A percentile compares a stretch with the other conserved stretches of the same genome.
Conservation (phyloP, 192 early-diverging fungal genomes). For the Phlyctochytrium planicorne region DNA sequence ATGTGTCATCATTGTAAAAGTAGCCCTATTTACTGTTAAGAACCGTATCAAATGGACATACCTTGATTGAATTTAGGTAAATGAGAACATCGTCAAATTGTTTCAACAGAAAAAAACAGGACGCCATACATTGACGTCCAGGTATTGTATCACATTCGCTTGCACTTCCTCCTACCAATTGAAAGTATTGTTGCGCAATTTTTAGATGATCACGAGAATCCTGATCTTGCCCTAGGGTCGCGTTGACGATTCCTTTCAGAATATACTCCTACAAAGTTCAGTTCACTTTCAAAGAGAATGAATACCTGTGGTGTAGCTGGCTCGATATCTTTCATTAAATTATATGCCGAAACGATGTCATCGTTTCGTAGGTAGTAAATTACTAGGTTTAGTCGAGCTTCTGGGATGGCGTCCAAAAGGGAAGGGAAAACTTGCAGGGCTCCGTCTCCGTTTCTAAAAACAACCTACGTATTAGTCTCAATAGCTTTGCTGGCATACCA, state of each 20-base stretch:
- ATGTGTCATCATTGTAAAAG: slow-evolving; percentile 68
- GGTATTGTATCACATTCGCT: slow-evolving; percentile 66
- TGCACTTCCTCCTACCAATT: slow-evolving; percentile 59
- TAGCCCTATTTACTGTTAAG: slow-evolving; percentile 41
- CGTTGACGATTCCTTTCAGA: slow-evolving; percentile 64
- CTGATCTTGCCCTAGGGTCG: slow-evolving; percentile 59
- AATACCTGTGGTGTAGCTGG: slow-evolving; percentile 54
- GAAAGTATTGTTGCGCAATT: slow-evolving; percentile 65
- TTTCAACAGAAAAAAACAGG: slow-evolving; percentile 60
- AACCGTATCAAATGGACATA: slow-evolving; percentile 2
- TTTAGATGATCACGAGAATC: slow-evolving; percentile 64
- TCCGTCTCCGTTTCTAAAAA: slow-evolving; percentile 58
- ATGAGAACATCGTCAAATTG: slow-evolving; percentile 67
- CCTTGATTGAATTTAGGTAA: slow-evolving; percentile 64
- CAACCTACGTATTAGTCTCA: slow-evolving; percentile 31
- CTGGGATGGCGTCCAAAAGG: slow-evolving; percentile 59
- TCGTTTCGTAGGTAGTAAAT: slow-evolving; percentile 59
- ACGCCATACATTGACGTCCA: slow-evolving; percentile 63
- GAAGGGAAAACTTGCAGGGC: slow-evolving; percentile 57
- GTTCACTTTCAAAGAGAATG: neutral
- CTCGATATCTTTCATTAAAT: slow-evolving; percentile 66
- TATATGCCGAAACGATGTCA: slow-evolving; percentile 56
- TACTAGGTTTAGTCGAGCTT: slow-evolving; percentile 60
- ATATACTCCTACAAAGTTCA: slow-evolving; percentile 52
- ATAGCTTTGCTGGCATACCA: slow-evolving; percentile 16